These are phyloP conservation scores for Salix exigua DNA, from an alignment of 345 rosid species.

Conservation along the genomic window DNA sequence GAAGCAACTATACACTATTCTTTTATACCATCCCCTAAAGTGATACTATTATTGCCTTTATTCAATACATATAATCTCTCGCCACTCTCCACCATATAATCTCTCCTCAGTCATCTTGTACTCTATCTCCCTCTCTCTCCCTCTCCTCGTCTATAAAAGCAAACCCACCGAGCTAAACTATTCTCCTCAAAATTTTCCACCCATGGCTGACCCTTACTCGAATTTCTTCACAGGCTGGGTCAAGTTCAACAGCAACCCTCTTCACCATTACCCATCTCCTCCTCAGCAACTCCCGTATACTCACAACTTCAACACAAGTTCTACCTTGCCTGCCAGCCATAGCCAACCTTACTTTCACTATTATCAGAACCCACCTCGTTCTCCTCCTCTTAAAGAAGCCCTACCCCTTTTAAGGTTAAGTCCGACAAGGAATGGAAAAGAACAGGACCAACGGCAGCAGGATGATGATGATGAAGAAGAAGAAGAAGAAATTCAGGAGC, in stretches of 20 bases:
- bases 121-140: conserved; percentile 33
- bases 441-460: conserved; percentile 13
- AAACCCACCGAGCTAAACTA: conserved; percentile 43
- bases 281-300: conserved; percentile 14
- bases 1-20: neutral
- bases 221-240: conserved; percentile 58
- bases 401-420: conserved; percentile 70
- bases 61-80: neutral
- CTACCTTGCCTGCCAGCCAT: conserved; percentile 8
- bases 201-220: conserved; percentile 88
- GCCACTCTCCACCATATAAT: conserved; percentile 36
- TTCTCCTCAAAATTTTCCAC: conserved; percentile 20
- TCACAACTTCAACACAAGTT: conserved; percentile 16
- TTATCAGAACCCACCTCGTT: conserved; percentile 49
- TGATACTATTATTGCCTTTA: too few species aligned
- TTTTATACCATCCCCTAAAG: neutral
- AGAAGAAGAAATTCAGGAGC: conserved; percentile 12
- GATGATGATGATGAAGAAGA: conserved; percentile 14
- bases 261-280: conserved; percentile 26
- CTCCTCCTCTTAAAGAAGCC: conserved; percentile 86
- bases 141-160: conserved; percentile 44
- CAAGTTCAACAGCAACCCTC: conserved; percentile 41
- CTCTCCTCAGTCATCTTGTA: conserved; percentile 42
- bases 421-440: conserved; percentile 51
- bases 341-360: conserved; percentile 17